These are phyloP conservation scores for Scopulariopsis brevicaulis DNA, from an alignment of 2,329 filamentous ascomycete species.

Conservation along the genomic window DNA sequence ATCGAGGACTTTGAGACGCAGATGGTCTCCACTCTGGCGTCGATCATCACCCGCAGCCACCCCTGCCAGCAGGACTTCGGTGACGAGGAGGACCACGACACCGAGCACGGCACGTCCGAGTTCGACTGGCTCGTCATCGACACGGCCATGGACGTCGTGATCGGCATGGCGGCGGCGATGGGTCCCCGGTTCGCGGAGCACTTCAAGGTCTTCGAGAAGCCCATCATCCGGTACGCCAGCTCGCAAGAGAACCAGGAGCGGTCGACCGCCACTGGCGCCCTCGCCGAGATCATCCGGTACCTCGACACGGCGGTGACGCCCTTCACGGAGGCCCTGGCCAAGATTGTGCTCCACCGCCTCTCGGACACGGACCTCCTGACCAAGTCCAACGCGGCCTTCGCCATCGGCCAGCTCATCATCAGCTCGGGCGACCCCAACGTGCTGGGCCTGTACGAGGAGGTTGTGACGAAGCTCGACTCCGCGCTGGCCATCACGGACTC, in stretches of 20 bases:
- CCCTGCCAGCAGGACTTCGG: constrained; percentile 86
- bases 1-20: constrained; percentile 58
- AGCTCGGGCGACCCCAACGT: constrained; percentile 67
- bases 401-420: constrained; percentile 72
- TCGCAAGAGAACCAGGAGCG: constrained; percentile 81
- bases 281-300: constrained; percentile 81
- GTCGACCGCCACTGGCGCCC: constrained; percentile 79
- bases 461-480: constrained; percentile 78
- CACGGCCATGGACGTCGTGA: constrained; percentile 83
- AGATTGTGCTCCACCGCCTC: constrained; percentile 74
- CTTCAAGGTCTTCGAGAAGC: constrained; percentile 95
- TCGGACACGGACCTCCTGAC: constrained; percentile 83
- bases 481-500: constrained; percentile 68
- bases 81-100: constrained; percentile 67
- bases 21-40: constrained; percentile 61
- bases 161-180: constrained; percentile 71
- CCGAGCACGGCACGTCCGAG: constrained; percentile 72
- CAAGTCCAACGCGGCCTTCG: constrained; percentile 92
- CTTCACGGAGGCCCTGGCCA: constrained; percentile 66
- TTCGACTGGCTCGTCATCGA: constrained; percentile 97
- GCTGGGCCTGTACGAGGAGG: constrained; percentile 64
- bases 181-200: constrained; percentile 73
- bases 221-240: constrained; percentile 75
- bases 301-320: constrained; percentile 75
- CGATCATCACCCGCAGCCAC: constrained; percentile 82